phyloP scores from a whole-genome alignment of 1,284 basidiomycete species.

The Earliella scabrosa region DNA sequence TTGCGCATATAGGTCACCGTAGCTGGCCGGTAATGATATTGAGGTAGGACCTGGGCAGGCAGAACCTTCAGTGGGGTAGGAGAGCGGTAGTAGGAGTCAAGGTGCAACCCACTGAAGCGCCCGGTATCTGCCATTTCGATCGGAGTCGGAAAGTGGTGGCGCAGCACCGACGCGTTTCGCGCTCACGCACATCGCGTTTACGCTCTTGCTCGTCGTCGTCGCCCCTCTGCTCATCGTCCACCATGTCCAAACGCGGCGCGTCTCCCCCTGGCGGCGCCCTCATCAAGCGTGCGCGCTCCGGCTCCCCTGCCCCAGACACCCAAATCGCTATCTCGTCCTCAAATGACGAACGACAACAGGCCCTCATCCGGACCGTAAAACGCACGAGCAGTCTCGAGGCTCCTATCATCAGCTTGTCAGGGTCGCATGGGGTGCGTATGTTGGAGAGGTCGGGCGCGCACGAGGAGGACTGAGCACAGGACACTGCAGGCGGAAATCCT shows the following conservation, averaged over 20 bases:
- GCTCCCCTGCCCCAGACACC: conserved; percentile 55
- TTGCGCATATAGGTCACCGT: no score
- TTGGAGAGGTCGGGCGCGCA: neutral
- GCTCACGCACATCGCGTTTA: conserved; percentile 1
- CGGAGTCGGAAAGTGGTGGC: neutral
- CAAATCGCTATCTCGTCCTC: conserved; percentile 78
- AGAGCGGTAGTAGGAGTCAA: no score
- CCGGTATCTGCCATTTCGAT: neutral
- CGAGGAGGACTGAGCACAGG: neutral
- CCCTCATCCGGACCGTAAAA: conserved; percentile 76
- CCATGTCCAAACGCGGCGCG: conserved; percentile 70
- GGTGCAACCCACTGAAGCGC: no score
- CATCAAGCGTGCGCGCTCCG: conserved; percentile 67
- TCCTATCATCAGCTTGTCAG: conserved; percentile 79
- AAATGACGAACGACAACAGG: conserved; percentile 72
- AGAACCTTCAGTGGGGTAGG: no score
- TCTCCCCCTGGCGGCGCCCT: conserved; percentile 60
- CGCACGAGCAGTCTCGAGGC: conserved; percentile 80
- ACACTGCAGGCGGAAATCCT: conserved; percentile 74
- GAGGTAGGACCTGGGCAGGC: no score
- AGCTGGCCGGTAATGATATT: no score
- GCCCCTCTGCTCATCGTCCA: conserved; percentile 1
- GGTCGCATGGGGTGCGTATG: conserved; percentile 68
- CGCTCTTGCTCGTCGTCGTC: conserved; percentile 6
- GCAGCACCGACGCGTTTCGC: no score